phyloP scores from a whole-genome alignment of 768 basidiomycete genomes.

The Artomyces pyxidatus region DNA sequence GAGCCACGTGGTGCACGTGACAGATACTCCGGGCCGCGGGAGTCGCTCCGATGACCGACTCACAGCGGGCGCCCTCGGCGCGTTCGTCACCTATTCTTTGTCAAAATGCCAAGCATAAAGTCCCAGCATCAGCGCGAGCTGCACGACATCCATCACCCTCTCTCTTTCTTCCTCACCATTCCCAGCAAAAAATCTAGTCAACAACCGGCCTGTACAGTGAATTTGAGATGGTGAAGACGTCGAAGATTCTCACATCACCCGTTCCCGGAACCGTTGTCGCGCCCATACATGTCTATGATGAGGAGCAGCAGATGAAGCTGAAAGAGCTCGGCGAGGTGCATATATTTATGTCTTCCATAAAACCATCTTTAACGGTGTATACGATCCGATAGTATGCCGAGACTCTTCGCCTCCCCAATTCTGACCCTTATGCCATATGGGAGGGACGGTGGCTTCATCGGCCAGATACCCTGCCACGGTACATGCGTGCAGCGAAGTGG shows the following conservation, averaged over 20 bases:
- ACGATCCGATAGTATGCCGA: slow-evolving; percentile 48
- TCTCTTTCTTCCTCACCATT: too few species aligned
- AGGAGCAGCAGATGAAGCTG: slow-evolving; percentile 53
- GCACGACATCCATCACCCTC: too few species aligned
- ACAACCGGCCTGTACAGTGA: too few species aligned
- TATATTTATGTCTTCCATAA: background rate
- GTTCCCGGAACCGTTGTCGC: slow-evolving; percentile 41
- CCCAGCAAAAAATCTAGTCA: too few species aligned
- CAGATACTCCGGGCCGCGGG: too few species aligned
- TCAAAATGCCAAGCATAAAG: background rate
- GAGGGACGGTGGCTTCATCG: slow-evolving; percentile 68
- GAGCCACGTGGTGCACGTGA: too few species aligned
- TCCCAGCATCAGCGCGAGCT: too few species aligned
- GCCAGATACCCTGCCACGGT: slow-evolving; percentile 63
- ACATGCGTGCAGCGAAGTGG: slow-evolving; percentile 86
- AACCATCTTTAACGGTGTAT: background rate
- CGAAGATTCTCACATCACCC: slow-evolving; percentile 47
- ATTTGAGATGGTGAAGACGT: slow-evolving; percentile 37
- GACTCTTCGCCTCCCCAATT: slow-evolving; percentile 51
- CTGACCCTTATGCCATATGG: slow-evolving; percentile 70
- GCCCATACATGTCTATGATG: slow-evolving; percentile 53
- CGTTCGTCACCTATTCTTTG: background rate
- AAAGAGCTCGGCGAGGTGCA: slow-evolving; percentile 54
- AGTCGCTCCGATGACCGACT: too few species aligned
- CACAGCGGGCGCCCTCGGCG: too few species aligned